Evolutionary conservation across 2,329 filamentous ascomycete species (phyloP).

Genomic region (Penicillium sp.): DNA sequence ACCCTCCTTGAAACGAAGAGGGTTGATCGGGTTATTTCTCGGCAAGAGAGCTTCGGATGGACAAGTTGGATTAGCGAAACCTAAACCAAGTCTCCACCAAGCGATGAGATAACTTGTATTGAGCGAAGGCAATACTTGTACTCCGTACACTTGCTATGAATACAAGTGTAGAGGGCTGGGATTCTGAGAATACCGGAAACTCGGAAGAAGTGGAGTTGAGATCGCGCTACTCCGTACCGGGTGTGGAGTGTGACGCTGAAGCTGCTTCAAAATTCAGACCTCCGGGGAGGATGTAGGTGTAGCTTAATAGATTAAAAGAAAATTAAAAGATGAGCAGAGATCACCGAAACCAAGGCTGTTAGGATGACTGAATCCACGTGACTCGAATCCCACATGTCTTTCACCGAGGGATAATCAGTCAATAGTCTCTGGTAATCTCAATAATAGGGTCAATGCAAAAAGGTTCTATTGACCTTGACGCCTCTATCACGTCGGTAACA

Average conservation of each 20-base stretch:
- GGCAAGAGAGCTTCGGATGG: background rate
- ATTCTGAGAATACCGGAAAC: background rate
- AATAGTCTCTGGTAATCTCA: conserved; percentile 1
- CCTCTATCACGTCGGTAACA: conserved; percentile 3
- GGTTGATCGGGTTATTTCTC: background rate
- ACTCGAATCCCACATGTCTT: conserved; percentile 4
- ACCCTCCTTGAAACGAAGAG: conserved; percentile 11
- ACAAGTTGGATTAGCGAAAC: background rate
- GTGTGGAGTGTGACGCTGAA: background rate
- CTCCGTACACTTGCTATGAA: background rate
- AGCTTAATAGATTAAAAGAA: background rate
- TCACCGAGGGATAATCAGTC: background rate
- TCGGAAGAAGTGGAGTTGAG: background rate
- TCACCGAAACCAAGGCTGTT: too few species aligned
- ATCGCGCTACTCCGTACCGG: background rate
- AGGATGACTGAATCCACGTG: background rate
- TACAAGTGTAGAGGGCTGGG: background rate
- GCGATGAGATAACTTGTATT: background rate
- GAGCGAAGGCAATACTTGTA: background rate
- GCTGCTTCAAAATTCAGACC: background rate
- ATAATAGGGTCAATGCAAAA: background rate
- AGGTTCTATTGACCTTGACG: background rate
- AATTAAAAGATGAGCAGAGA: too few species aligned
- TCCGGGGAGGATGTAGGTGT: background rate
- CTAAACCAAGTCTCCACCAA: background rate